Base-by-base conservation (phyloP, 129 eudicot species). In the Ambrosia artemisiifolia region DNA sequence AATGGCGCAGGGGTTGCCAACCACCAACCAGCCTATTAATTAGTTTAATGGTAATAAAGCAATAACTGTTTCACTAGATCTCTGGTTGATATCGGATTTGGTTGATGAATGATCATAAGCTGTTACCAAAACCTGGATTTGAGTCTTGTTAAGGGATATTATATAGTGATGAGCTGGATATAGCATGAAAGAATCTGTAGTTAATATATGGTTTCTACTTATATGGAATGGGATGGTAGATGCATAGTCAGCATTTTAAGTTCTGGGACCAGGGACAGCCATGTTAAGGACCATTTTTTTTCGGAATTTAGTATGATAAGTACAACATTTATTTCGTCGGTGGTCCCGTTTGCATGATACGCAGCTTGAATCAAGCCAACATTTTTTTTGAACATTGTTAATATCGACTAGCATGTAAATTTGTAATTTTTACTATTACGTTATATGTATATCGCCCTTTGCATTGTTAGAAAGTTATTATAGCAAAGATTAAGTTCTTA, bases 261-360 rank as follows among this genome's bases (percentile, higher is more conserved):
- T 55, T 20, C 49, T 11, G 62, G 44, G 65, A 65, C 75, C 57
- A n/a, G 9, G 14, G 61, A 49, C 40, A 77, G 38, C 71, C 20
- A 28, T 49, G 42, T 46, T 61, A 70, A 35, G 81, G 76, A 61
- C 81, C 81, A 69, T 61, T 77, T 69, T 20, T 69, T 61, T n/a
- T n/a, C n/a, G n/a, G 35, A 59, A n/a, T 61, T 42, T 13, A 66
- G 7, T 49, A 63, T 69, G 65, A 69, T 77, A 11, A 69, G 10
- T 60, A 69, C 38, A 48, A 69, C 63, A 48, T 60, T 69, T 69
- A 60, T 48, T 19, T 49, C 63, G 11, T 24, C 57, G 36, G 81
- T 63, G 81, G 76, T 77, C 77, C 72, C 62, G 46, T 70, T 69
- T 49, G 32, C 57, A 36, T 61, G 69, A 48, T 68, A 68, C 69